A percentile compares a stretch with the other conserved stretches of the same genome.
phyloP scores from a whole-genome alignment of 768 basidiomycete genomes.

The Paxillus ammoniavirescens region DNA sequence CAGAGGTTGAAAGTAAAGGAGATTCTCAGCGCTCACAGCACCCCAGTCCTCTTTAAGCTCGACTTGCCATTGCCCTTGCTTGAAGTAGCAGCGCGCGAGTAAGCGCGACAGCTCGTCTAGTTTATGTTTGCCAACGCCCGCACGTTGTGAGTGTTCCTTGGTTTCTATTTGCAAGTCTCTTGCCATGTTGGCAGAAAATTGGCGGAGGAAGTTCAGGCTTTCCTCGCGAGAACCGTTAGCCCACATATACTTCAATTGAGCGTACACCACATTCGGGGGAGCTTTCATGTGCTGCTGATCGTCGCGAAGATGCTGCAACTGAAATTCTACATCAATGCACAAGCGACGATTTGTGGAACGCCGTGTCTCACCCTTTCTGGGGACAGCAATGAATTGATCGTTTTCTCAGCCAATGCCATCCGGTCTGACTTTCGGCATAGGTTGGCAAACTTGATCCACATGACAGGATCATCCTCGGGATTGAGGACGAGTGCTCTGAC shows the following conservation, averaged over 20 bases:
- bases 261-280: conserved; percentile 94
- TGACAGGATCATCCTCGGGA: conserved; percentile 91
- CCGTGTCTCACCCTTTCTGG: conserved; percentile 57
- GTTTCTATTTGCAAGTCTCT: conserved; percentile 68
- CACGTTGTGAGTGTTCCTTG: conserved; percentile 49
- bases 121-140: conserved; percentile 56
- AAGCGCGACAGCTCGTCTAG: conserved; percentile 74
- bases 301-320: conserved; percentile 49
- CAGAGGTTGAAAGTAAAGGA: conserved; percentile 3
- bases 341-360: not conserved
- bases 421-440: conserved; percentile 94
- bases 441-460: conserved; percentile 99
- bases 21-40: conserved; percentile 46
- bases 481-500: conserved; percentile 91
- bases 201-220: conserved; percentile 77
- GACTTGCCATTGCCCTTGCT: conserved; percentile 93
- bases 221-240: conserved; percentile 76
- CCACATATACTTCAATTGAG: conserved; percentile 96
- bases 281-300: conserved; percentile 63
- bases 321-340: conserved; percentile 2
- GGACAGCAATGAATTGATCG: conserved; percentile 86
- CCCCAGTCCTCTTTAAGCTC: conserved; percentile 79
- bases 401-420: conserved; percentile 95
- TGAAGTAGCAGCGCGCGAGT: conserved; percentile 95
- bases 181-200: conserved; percentile 75